Conservation (phyloP, 768 basidiomycete species). For the Pulveroboletus sp. region DNA sequence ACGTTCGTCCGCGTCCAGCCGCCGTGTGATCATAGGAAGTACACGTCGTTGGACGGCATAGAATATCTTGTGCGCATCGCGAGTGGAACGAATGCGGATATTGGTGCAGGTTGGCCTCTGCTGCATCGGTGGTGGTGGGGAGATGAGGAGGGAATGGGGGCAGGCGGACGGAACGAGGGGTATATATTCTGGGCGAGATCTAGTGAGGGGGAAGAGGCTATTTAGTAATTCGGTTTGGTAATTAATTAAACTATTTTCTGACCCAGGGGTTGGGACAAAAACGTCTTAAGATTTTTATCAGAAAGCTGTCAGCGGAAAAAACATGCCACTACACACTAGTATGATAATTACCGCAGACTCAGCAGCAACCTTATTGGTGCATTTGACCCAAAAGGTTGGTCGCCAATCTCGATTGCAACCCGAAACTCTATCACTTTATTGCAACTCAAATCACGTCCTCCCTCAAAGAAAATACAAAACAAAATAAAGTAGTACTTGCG, state of each 20-base stretch:
- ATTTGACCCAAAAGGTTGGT: conserved; percentile 39
- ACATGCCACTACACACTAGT: conserved; percentile 18
- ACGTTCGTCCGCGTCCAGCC: conserved; percentile 76
- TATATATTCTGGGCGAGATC: conserved; percentile 36
- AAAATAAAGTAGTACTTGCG: neutral
- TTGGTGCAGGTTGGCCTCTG: conserved; percentile 65
- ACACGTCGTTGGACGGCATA: conserved; percentile 61
- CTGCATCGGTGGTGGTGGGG: conserved; percentile 45
- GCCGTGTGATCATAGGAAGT: conserved; percentile 71
- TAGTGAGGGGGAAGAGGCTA: conserved; percentile 22
- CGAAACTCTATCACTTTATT: conserved; percentile 55
- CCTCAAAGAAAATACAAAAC: neutral
- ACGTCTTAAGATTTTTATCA: conserved; percentile 28
- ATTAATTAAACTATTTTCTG: conserved; percentile 38
- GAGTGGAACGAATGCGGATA: conserved; percentile 71
- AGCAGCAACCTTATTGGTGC: conserved; percentile 36
- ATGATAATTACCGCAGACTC: conserved; percentile 25
- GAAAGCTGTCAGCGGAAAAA: conserved; percentile 25
- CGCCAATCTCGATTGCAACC: conserved; percentile 41
- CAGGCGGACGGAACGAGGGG: conserved; percentile 19
- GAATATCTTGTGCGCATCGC: conserved; percentile 82
- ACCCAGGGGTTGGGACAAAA: conserved; percentile 12
- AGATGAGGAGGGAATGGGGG: conserved; percentile 10
- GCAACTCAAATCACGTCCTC: conserved; percentile 41
- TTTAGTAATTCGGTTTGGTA: conserved; percentile 34